Evolutionary conservation across 1,139 yeast genomes (phyloP), one percentile per base, ranked within the genome.

Genomic region (Pichia cactophila): DNA sequence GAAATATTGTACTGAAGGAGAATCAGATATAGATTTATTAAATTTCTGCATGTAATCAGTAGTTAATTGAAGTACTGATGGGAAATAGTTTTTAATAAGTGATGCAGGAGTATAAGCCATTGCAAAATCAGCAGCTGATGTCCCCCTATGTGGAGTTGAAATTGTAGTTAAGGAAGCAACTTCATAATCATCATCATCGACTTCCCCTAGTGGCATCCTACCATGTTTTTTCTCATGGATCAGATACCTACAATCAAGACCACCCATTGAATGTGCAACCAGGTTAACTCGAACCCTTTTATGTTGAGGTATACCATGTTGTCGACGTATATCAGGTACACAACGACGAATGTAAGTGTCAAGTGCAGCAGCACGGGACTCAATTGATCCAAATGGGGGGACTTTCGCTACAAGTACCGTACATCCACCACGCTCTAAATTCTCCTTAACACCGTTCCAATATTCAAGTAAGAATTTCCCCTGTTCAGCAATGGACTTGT

Each of bases 221-320:
- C 40, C 40, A 12, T 37, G 20, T 17, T 17, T 4, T 12, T 37
- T 38, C 17, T 41, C 37, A 33, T 43, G 36, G 1, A 87, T 84
- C 56, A 89, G 66, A 61, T 83, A 86, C 46, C 97, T 68, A 39
- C 90, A 79, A 63, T 89, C 97, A 41, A 89, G 68, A 0, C 97
- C 97, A 9, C 97, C 97, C 96, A 89, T 88, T 0, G 96, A 87
- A 62, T 89, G 97, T n/a, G 95, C 94, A 23, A 89, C 73, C 39
- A 89, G 65, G 61, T 89, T 89, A 16, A 89, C 69, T 53, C 80
- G 79, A 31, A 73, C 61, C 43, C 70, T 72, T 37, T 69, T 64
- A 17, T 56, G 48, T 12, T 56, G 51, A 0, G 47, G 42, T 5
- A 50, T 31, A 7, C 59, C 54, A 41, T 69, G 66, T 3, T 33